These are phyloP conservation scores for Lolium rigidum DNA, from an alignment of 176 grass and related monocot species.

Conservation along the genomic window DNA sequence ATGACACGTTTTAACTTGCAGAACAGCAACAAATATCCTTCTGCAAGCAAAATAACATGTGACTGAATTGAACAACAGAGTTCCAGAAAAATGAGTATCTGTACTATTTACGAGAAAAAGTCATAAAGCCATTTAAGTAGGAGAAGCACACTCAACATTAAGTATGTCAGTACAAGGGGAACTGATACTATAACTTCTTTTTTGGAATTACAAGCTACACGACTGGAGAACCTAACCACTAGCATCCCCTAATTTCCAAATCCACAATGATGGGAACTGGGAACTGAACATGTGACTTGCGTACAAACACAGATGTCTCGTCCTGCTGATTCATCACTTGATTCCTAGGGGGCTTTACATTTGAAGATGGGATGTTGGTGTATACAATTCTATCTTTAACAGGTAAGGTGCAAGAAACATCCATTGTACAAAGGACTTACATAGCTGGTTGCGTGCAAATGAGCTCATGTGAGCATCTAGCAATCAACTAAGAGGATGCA, in stretches of 20 bases:
- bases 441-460: conserved; percentile 8
- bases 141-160: conserved; percentile 28
- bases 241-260: neutral
- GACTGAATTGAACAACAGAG: neutral
- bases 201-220: conserved; percentile 18
- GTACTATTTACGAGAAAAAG: conserved; percentile 26
- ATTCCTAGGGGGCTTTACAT: conserved; percentile 6
- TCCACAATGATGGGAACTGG: neutral
- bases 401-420: neutral
- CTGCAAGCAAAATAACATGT: conserved; percentile 25
- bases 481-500: conserved; percentile 33
- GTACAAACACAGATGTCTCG: conserved; percentile 1
- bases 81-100: conserved; percentile 28
- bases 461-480: conserved; percentile 10
- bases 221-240: conserved; percentile 2
- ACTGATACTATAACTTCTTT: neutral
- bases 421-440: conserved; percentile 13
- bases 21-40: neutral
- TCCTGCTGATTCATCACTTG: conserved; percentile 5
- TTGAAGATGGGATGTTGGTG: conserved; percentile 8
- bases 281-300: conserved; percentile 26
- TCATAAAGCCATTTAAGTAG: conserved; percentile 6
- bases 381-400: conserved; percentile 29
- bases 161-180: neutral
- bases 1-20: conserved; percentile 1